A percentile compares a stretch with the other conserved stretches of the same genome.
Evolutionary conservation across 805 yeast species (phyloP).

Genomic region (Hanseniaspora jakobsenii): DNA sequence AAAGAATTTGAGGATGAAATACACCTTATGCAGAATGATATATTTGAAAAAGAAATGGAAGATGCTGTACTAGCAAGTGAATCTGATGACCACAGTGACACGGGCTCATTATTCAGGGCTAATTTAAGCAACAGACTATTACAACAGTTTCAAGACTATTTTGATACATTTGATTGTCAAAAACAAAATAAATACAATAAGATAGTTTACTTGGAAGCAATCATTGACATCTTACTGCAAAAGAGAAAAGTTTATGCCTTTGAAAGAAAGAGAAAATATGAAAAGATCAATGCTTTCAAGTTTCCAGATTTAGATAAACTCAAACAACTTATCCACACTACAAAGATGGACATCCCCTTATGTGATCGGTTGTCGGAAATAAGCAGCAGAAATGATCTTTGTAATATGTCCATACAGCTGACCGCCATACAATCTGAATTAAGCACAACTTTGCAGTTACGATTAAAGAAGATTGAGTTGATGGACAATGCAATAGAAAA

Average conservation of each 20-base stretch:
- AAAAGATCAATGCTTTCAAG: not conserved
- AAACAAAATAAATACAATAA: conserved; percentile 1
- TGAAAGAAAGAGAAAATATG: not conserved
- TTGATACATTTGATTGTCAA: not conserved
- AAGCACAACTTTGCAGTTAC: conserved; percentile 56
- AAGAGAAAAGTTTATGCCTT: not conserved
- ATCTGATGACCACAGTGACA: no score
- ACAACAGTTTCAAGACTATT: not conserved
- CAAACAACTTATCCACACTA: not conserved
- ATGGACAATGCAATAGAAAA: no score
- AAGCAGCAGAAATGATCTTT: conserved; percentile 6
- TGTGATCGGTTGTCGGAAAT: conserved; percentile 4
- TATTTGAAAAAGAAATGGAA: no score
- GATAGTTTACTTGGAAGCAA: conserved; percentile 1
- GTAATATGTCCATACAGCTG: conserved; percentile 3
- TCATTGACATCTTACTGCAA: not conserved
- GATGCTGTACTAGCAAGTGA: no score
- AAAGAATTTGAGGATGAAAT: not conserved
- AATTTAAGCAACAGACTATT: not conserved
- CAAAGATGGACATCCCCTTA: not conserved
- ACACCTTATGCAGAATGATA: no score
- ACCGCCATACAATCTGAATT: conserved; percentile 49
- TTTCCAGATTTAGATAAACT: not conserved
- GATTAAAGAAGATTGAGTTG: conserved; percentile 29
- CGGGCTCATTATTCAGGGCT: no score